Conservation (phyloP, 2,329 filamentous ascomycete species). For the Beauveria bassiana region DNA sequence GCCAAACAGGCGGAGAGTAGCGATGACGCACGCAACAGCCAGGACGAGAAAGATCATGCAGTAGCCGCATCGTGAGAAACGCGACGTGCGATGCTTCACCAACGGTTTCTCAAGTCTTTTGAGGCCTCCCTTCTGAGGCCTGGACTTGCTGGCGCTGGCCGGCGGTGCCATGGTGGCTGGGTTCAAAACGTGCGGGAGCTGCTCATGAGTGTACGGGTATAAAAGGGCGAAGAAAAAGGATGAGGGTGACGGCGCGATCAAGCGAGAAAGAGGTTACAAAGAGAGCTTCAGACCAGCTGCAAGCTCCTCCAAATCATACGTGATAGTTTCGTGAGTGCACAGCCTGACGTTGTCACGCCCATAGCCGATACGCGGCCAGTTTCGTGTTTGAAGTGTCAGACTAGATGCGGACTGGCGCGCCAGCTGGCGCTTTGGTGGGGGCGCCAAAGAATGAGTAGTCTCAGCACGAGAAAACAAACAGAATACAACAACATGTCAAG, state of each 20-base stretch:
- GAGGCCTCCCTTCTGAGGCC: neutral
- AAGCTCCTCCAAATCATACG: neutral
- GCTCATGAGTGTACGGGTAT: neutral
- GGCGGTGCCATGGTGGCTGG: neutral
- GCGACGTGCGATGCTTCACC: neutral
- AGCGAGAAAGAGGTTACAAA: neutral
- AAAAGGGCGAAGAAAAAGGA: neutral
- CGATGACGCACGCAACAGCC: constrained; percentile 4
- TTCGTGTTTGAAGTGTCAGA: neutral
- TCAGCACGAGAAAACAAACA: neutral
- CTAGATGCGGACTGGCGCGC: neutral
- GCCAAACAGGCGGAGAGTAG: constrained; percentile 14
- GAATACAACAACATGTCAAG: neutral
- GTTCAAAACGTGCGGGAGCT: neutral
- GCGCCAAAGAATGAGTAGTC: neutral
- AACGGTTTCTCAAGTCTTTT: neutral
- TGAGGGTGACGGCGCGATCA: neutral
- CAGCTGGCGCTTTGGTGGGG: constrained; percentile 4
- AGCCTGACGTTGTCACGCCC: neutral
- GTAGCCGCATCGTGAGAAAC: constrained; percentile 1
- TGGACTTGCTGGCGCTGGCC: neutral
- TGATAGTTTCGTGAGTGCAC: neutral
- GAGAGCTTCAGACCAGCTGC: neutral
- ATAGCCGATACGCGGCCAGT: neutral
- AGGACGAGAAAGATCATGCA: constrained; percentile 6